Evolutionary conservation across 805 yeast species (phyloP).

Genomic region (Pichia gijzeniarum): DNA sequence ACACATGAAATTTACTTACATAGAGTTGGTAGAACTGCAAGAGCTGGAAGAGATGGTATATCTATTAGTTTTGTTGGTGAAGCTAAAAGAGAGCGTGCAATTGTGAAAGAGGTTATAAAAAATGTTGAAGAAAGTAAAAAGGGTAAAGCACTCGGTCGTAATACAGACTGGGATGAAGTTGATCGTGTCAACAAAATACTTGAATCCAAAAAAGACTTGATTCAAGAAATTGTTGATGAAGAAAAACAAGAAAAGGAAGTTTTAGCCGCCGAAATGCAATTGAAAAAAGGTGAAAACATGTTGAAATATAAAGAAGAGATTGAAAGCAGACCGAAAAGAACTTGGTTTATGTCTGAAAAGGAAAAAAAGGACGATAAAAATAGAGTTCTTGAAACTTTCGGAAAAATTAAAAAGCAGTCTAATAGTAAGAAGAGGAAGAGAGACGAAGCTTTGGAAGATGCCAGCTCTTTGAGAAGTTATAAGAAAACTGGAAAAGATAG

Average conservation of each 20-base stretch:
- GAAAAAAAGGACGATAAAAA: constrained; percentile 43
- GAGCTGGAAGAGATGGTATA: constrained; percentile 96
- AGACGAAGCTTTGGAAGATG: constrained; percentile 54
- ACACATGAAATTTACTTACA: constrained; percentile 86
- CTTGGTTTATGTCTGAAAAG: constrained; percentile 80
- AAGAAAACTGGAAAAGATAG: constrained; percentile 80
- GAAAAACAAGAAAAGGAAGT: constrained; percentile 87
- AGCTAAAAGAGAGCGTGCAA: constrained; percentile 72
- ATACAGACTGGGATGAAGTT: constrained; percentile 83
- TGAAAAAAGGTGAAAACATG: constrained; percentile 78
- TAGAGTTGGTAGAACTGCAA: constrained; percentile 98
- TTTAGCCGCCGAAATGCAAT: constrained; percentile 83
- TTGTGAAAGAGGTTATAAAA: constrained; percentile 86
- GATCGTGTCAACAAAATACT: constrained; percentile 60
- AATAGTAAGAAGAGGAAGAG: constrained; percentile 67
- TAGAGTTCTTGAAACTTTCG: constrained; percentile 25
- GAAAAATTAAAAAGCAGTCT: constrained; percentile 42
- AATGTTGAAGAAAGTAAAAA: constrained; percentile 44
- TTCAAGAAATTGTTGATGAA: constrained; percentile 77
- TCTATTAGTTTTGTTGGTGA: constrained; percentile 95
- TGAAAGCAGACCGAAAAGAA: constrained; percentile 83
- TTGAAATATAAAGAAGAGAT: constrained; percentile 78
- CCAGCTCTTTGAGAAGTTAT: constrained; percentile 46
- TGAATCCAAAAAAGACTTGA: constrained; percentile 48
- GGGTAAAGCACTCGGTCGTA: constrained; percentile 76